Evolutionary conservation across 2,329 filamentous ascomycete genomes (phyloP).

Genomic region (Calonectria naviculata): DNA sequence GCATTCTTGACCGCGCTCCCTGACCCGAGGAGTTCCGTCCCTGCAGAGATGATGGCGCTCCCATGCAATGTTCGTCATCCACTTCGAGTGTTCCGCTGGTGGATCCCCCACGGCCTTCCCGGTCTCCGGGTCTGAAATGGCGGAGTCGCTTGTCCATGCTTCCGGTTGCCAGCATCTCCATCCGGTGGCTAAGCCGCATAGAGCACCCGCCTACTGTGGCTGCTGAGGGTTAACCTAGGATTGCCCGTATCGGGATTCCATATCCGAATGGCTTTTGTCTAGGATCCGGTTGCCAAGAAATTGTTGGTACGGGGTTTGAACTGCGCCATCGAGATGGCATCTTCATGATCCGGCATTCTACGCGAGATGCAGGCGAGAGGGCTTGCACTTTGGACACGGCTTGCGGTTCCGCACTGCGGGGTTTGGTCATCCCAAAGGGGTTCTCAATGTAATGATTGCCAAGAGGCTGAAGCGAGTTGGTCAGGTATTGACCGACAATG

Average conservation of each 20-base stretch:
- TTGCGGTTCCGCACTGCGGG: slow-evolving; percentile 78
- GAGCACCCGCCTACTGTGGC: slow-evolving; percentile 89
- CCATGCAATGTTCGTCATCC: slow-evolving; percentile 90
- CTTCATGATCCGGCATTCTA: slow-evolving; percentile 89
- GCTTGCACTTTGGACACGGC: slow-evolving; percentile 94
- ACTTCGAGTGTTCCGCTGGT: slow-evolving; percentile 89
- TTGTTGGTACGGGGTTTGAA: slow-evolving; percentile 85
- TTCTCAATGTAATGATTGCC: slow-evolving; percentile 52
- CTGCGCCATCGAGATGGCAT: slow-evolving; percentile 86
- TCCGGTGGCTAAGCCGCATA: slow-evolving; percentile 90
- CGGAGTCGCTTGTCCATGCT: slow-evolving; percentile 94
- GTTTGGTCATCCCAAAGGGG: slow-evolving; percentile 60
- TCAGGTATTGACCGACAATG: slow-evolving; percentile 66
- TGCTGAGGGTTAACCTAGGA: slow-evolving; percentile 84
- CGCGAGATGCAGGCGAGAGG: slow-evolving; percentile 90
- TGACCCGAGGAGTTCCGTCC: slow-evolving; percentile 78
- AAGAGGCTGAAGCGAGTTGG: slow-evolving; percentile 58
- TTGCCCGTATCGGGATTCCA: slow-evolving; percentile 97
- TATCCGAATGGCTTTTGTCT: slow-evolving; percentile 90
- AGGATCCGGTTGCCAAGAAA: slow-evolving; percentile 86
- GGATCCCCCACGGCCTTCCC: slow-evolving; percentile 77
- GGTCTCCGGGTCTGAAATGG: slow-evolving; percentile 86
- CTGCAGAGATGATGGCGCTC: slow-evolving; percentile 90
- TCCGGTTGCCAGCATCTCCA: slow-evolving; percentile 85
- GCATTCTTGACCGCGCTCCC: slow-evolving; percentile 91